A percentile compares a stretch with the other conserved stretches of the same genome.
These are phyloP conservation scores for Mortierella sp. DNA, from an alignment of 371 early-diverging fungal species.

Conservation along the genomic window DNA sequence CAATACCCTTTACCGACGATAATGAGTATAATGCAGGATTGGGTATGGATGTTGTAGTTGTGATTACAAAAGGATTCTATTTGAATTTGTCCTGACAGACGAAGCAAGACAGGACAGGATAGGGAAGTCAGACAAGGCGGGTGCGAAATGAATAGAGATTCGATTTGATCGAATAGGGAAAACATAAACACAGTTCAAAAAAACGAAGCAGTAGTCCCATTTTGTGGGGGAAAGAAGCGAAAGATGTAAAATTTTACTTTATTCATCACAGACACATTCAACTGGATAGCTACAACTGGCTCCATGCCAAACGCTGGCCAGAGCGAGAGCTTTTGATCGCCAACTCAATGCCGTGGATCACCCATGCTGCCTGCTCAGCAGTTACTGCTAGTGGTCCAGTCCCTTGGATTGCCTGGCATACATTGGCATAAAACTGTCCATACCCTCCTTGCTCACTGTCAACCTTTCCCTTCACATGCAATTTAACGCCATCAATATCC, in stretches of 20 bases:
- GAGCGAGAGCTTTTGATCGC: constrained; percentile 68
- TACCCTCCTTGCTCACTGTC: constrained; percentile 73
- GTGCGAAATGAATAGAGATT: no score
- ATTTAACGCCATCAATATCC: constrained; percentile 61
- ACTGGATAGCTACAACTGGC: not conserved
- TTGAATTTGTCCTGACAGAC: no score
- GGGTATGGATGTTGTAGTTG: no score
- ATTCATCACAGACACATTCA: not conserved
- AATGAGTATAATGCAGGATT: no score
- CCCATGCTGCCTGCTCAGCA: constrained; percentile 75
- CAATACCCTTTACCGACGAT: not conserved
- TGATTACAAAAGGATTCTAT: not conserved
- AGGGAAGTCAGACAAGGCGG: no score
- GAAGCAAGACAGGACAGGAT: no score
- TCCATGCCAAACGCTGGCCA: constrained; percentile 49
- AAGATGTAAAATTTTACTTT: not conserved
- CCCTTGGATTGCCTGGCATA: constrained; percentile 71
- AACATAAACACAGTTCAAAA: not conserved
- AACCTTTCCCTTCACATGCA: constrained; percentile 69
- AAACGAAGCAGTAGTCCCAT: not conserved
- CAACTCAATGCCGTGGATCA: constrained; percentile 78
- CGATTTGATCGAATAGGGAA: no score
- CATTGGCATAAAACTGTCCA: constrained; percentile 74
- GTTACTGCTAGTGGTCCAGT: constrained; percentile 65
- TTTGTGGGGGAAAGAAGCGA: not conserved